Evolutionary conservation across 805 yeast species (phyloP).

Genomic region (Cyberlindnera petersonii): DNA sequence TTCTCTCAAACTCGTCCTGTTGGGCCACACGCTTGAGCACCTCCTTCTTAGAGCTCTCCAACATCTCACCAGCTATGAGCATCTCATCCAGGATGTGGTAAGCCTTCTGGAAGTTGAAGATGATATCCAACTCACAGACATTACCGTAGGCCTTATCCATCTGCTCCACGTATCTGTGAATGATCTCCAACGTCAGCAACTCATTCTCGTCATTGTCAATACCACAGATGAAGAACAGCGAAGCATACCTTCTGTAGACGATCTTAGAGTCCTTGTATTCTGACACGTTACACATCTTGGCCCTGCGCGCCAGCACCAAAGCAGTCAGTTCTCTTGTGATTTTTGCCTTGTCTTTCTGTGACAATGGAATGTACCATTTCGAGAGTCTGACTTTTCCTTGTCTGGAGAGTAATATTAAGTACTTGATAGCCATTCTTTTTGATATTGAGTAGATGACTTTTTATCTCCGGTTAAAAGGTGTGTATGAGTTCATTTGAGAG

Average conservation of each 20-base stretch:
- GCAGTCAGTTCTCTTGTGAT: conserved; percentile 84
- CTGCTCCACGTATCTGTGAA: conserved; percentile 92
- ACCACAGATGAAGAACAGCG: conserved; percentile 85
- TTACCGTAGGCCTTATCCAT: conserved; percentile 96
- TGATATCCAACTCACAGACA: conserved; percentile 94
- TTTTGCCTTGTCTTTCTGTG: conserved; percentile 82
- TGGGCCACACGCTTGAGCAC: conserved; percentile 72
- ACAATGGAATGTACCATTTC: conserved; percentile 85
- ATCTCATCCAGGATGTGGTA: conserved; percentile 90
- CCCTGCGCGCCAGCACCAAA: conserved; percentile 74
- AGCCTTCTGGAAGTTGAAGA: conserved; percentile 92
- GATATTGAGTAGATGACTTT: no score
- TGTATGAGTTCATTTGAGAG: no score
- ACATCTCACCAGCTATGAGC: conserved; percentile 80
- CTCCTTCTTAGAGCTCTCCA: conserved; percentile 78
- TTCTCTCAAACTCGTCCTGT: conserved; percentile 82
- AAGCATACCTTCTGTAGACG: conserved; percentile 89
- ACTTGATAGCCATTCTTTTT: conserved; percentile 82
- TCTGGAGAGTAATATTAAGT: conserved; percentile 76
- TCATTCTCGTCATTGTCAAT: conserved; percentile 84
- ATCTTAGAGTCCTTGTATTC: conserved; percentile 59
- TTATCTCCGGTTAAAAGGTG: no score
- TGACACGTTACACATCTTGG: conserved; percentile 71
- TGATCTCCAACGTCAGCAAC: conserved; percentile 74
- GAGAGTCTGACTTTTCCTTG: conserved; percentile 93